Base-by-base conservation (phyloP, 2,329 filamentous ascomycete genomes). In the Saccharata proteae region DNA sequence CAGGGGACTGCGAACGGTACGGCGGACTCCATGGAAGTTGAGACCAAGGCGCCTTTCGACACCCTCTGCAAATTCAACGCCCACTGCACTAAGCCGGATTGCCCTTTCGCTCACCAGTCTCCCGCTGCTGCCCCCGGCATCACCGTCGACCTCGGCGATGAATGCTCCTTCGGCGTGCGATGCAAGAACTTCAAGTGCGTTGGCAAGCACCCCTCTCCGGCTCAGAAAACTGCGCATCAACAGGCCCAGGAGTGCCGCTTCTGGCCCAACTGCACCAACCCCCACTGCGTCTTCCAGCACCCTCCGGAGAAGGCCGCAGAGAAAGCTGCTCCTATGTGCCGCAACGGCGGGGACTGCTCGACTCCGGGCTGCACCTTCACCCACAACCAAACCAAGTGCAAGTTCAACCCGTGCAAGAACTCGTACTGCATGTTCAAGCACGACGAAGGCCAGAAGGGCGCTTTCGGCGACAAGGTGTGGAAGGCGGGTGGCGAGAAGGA, bases 111-210 rank as follows among this genome's bases (percentile, higher is more conserved):
- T 12, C 90, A 98, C 49, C 88, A 94, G 59, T 93, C 86, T 11
- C 85, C 90, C 2, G 85, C 81, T 2, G 86, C 88, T 18, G 80
- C 83, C 3, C 77, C 79, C 2, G 81, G 80, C 16, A 72, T 71
- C 2, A 69, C 76, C 0, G 67, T 96, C 36, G 90, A 96, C 53
- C 68, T 86, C 43, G 72, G 67, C 36, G 84, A 93, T 47, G 66
- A 70, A 12, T 98, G 90, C 62, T 71, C 71, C 12, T 96, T 81
- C 46, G 88, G 85, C 13, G 84, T 76, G 2, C 85, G 85, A 6
- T 98, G 90, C 73, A 93, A 90, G 61, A 98, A 96, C 65, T 71
- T 74, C 47, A 96, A 96, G 61, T 98, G 90, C 51, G 81, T 80
- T 6, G 86, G 72, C 17, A 81, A 84, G 37, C 90, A 98, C 55